Conservation (phyloP, 208 protist species). For the Leishmania major region DNA sequence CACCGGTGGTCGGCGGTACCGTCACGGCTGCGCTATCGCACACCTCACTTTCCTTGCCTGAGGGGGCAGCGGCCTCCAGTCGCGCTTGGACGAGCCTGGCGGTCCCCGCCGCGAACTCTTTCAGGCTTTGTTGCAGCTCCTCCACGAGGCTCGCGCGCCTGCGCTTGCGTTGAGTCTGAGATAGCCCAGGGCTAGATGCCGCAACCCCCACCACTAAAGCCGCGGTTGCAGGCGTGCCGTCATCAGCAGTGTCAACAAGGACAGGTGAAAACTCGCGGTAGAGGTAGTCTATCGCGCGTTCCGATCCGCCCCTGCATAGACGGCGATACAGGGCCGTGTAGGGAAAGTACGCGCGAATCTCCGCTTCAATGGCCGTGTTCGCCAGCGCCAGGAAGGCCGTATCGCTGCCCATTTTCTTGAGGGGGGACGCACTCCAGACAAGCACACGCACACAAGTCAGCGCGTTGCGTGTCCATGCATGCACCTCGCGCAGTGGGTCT, state of each 20-base stretch:
- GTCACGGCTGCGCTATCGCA: neutral
- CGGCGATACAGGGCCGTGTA: slow-evolving; percentile 52
- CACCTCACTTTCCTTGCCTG: neutral
- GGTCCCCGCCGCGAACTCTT: neutral
- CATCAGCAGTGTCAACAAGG: too few species aligned
- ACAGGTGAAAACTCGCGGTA: slow-evolving; percentile 18
- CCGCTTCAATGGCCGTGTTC: slow-evolving; percentile 33
- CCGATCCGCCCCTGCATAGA: slow-evolving; percentile 18
- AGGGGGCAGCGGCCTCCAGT: neutral
- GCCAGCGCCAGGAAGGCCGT: neutral
- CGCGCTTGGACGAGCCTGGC: neutral
- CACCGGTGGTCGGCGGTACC: neutral
- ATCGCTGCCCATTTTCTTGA: neutral
- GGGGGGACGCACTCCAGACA: neutral
- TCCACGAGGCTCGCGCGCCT: slow-evolving; percentile 17
- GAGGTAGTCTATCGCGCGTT: neutral
- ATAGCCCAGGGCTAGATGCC: neutral
- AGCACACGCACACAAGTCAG: neutral
- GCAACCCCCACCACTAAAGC: neutral
- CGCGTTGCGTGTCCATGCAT: neutral
- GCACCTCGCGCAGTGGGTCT: neutral
- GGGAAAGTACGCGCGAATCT: slow-evolving; percentile 55
- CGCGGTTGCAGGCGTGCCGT: neutral
- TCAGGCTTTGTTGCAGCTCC: slow-evolving; percentile 13
- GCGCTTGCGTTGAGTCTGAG: neutral